Base-by-base conservation (phyloP, 331 rosid genomes). In the Acacia concinna region DNA sequence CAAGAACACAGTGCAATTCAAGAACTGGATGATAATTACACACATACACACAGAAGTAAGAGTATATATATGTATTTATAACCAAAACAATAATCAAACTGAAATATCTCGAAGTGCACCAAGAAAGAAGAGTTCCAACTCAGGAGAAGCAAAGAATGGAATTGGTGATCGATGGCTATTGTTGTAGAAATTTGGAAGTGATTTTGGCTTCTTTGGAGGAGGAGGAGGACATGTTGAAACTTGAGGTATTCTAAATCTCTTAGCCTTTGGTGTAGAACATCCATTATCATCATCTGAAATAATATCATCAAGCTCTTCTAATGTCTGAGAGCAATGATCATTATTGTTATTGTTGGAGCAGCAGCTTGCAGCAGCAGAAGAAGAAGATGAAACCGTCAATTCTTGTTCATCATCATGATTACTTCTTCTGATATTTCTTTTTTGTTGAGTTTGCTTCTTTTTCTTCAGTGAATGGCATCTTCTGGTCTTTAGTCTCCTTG, bases 201-300 rank as follows among this genome's bases (percentile, higher is more conserved):
- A 80, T 64, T 88, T 90, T 75, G 81, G 86, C 89, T 92, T 93
- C 93, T 91, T 91, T 4, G 98, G 98, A 12, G 98, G 94, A 11
- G 98, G 94, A 6, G 97, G 94, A 4, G 98, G 98, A 44, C 98
- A 94, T 17, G 94, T 84, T 35, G 84, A 71, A 73, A 86, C 78
- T 77, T 92, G 85, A 35, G 98, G 97, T 83, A 94, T 92, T 41
- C 75, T 81, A 80, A 88, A 94, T 69, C 89, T 89, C 81, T 84
- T 52, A 25, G 89, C 97, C 80, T 91, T 94, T 2, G 98, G 98
- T 0, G 98, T 94, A 13, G 89, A 87, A 44, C 95, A 91, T 1
- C 80, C 73, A 74, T 78, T 84, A 74, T 74, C 31, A 81, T 30
- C 66, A 31, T 59, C 35, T 27, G 66, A 59, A 12, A 80, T 84